These are phyloP conservation scores for Lipomyces chichibuensis DNA, from an alignment of 805 yeast genomes.

Conservation along the genomic window DNA sequence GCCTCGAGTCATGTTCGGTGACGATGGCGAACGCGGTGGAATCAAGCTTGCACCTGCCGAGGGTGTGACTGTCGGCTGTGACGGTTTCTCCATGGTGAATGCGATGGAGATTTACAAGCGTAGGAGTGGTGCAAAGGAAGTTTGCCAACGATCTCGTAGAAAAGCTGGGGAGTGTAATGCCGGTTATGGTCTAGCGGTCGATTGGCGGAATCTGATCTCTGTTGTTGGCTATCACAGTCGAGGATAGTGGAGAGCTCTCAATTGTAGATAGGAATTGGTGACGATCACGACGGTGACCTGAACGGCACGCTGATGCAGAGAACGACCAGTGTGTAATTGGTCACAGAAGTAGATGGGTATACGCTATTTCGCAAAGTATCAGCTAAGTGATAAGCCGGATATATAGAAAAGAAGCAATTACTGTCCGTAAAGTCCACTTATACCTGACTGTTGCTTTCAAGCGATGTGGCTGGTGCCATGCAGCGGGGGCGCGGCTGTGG, in stretches of 20 bases:
- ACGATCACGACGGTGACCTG: background rate
- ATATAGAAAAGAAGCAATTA: background rate
- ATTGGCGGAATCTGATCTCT: background rate
- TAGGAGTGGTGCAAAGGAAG: background rate
- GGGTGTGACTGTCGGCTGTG: constrained; percentile 13
- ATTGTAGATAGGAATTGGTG: background rate
- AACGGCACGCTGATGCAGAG: background rate
- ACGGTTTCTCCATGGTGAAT: background rate
- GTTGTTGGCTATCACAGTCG: background rate
- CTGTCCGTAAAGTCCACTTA: background rate
- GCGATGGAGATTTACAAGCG: background rate
- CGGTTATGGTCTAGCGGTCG: background rate
- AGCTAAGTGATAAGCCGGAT: background rate
- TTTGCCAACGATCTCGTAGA: background rate
- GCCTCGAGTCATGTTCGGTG: constrained; percentile 15
- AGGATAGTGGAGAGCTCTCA: background rate
- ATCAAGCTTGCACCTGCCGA: constrained; percentile 11
- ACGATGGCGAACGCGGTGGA: constrained; percentile 13
- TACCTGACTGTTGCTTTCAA: background rate
- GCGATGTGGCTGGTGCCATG: background rate
- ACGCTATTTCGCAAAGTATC: background rate
- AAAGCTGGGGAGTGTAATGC: background rate
- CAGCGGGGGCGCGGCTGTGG: background rate
- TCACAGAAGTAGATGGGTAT: background rate
- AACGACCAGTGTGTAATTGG: background rate